A percentile compares a stretch with the other conserved stretches of the same genome.
Conservation (phyloP, 164 flowering plant species). For the Macadamia integrifolia region DNA sequence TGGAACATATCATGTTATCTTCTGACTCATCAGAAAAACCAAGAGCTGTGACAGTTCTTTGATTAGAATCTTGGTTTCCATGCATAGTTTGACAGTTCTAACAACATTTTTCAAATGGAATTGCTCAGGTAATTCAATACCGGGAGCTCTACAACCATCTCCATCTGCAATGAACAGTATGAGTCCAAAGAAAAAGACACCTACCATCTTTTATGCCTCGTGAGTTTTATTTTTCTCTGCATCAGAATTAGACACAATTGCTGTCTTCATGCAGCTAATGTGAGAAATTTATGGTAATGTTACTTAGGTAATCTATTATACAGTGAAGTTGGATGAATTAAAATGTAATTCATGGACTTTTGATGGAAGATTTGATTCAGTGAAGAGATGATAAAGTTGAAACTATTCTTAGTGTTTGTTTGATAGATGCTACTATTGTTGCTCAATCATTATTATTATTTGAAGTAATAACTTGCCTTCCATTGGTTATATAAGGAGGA, state of each 20-base stretch:
- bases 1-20: no score
- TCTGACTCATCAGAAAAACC: no score
- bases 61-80: no score
- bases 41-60: no score
- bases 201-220: slow-evolving; percentile 77
- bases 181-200: slow-evolving; percentile 38
- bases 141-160: slow-evolving; percentile 23
- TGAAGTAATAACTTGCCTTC: not conserved
- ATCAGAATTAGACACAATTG: not conserved
- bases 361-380: no score
- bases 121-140: slow-evolving; percentile 25
- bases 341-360: no score
- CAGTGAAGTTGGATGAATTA: no score
- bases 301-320: no score
- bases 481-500: slow-evolving; percentile 57
- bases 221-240: slow-evolving; percentile 31
- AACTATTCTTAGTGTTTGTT: not conserved
- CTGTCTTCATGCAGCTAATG: not conserved
- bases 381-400: not conserved
- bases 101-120: not conserved
- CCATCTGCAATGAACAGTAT: slow-evolving; percentile 26
- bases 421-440: not conserved
- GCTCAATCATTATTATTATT: not conserved
- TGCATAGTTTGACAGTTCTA: not conserved
- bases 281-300: no score